Base-by-base conservation (phyloP, 345 rosid genomes). In the Aurinia saxatilis region DNA sequence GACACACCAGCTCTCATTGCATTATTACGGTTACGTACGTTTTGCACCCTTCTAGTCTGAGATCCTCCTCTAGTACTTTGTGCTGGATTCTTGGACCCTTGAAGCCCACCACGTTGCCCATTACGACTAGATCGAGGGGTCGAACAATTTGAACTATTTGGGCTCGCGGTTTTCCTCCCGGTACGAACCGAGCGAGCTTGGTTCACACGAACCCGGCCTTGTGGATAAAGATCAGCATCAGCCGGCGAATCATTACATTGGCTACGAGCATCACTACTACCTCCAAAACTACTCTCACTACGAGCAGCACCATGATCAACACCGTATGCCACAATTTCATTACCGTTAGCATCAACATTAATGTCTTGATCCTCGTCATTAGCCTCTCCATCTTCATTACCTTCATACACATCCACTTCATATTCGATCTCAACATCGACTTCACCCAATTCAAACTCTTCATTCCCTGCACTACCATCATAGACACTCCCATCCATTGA, bases 251-350 rank as follows among this genome's bases (percentile, higher is more conserved):
- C 73, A 52, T 35, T 60, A 62, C 45, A 29, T 49, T 62, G 68
- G 63, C 68, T 70, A 12, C 68, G 74, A 70, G 63, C 47, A 55
- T 62, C 58, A 52, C 63, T 70, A 8, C 74, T 70, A 6, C 60
- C 66, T 41, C 73, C 72, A 31, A 67, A 67, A 8, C 50, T 58
- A 67, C 72, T 67, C 51, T 50, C 72, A n/a, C 65, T 67, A 58
- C 57, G 7, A 33, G 65, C 37, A 19, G 14, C 29, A 25, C 16
- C 38, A 5, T 10, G 10, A 23, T 16, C 53, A 49, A 40, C 39
- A 3, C 54, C 60, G 17, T 9, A 42, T 51, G 47, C 60, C 54
- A 68, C 54, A 51, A n/a, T 17, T 5, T 67, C 66, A 67, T 50
- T 38, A 5, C 21, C 39, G 15, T 21, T 41, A 44, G 10, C 62